These are phyloP conservation scores for Porphyrellus cyaneotinctus DNA, from an alignment of 768 basidiomycete genomes.

Conservation along the genomic window DNA sequence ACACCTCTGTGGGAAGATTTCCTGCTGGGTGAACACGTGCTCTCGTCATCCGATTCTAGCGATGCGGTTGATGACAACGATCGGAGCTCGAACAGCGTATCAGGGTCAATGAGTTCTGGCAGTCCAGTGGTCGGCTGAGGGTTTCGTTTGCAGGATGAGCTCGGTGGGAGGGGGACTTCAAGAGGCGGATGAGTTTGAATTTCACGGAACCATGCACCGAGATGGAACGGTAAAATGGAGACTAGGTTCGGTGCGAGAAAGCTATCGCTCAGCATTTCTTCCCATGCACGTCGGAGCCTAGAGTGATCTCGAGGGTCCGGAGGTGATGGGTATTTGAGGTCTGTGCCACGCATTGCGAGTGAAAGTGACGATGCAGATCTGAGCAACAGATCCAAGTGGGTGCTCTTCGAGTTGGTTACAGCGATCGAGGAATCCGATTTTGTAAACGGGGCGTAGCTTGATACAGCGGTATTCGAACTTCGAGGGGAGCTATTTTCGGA, in stretches of 20 bases:
- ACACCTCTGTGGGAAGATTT: constrained; percentile 30
- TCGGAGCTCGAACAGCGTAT: constrained; percentile 31
- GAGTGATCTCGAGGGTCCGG: constrained; percentile 59
- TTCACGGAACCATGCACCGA: constrained; percentile 53
- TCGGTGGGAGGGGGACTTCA: constrained; percentile 54
- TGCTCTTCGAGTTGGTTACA: constrained; percentile 11
- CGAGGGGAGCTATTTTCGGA: constrained; percentile 23
- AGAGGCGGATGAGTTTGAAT: constrained; percentile 47
- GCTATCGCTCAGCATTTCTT: constrained; percentile 56
- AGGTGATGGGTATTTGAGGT: constrained; percentile 13
- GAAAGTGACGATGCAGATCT: constrained; percentile 22
- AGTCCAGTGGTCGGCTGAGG: constrained; percentile 15
- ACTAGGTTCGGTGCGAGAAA: constrained; percentile 54
- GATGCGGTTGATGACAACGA: constrained; percentile 19
- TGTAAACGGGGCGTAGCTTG: constrained; percentile 14
- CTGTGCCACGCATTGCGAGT: constrained; percentile 11
- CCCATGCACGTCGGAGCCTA: constrained; percentile 60
- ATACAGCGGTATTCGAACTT: constrained; percentile 28
- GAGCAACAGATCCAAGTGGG: constrained; percentile 10
- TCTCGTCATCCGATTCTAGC: constrained; percentile 29
- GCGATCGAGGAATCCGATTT: constrained; percentile 24
- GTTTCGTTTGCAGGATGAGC: constrained; percentile 32
- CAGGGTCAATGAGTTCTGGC: constrained; percentile 26
- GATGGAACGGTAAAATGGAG: constrained; percentile 63
- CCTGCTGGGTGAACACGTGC: constrained; percentile 6